phyloP scores from a whole-genome alignment of 2,329 filamentous ascomycete species.

The Penicillium sp. region DNA sequence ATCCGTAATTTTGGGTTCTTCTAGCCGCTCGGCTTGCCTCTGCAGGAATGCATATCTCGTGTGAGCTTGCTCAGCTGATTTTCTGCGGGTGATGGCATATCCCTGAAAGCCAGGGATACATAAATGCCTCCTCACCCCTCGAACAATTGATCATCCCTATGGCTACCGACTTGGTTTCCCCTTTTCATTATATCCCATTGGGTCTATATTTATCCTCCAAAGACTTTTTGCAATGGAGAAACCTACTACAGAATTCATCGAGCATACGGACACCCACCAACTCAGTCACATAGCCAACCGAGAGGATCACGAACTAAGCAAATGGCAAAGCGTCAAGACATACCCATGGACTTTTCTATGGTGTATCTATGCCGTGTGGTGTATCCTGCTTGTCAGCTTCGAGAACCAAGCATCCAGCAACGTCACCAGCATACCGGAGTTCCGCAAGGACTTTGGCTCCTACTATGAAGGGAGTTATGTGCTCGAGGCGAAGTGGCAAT shows the following conservation, averaged over 20 bases:
- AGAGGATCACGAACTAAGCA: conserved; percentile 11
- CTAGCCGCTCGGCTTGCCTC: background rate
- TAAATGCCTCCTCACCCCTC: background rate
- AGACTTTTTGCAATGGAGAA: conserved; percentile 3
- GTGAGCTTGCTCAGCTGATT: background rate
- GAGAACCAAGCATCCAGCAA: conserved; percentile 17
- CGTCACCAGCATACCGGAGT: conserved; percentile 47
- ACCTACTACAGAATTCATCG: conserved; percentile 9
- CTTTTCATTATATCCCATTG: background rate
- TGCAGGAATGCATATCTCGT: background rate
- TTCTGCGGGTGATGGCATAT: background rate
- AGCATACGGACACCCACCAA: conserved; percentile 8
- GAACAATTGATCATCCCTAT: background rate
- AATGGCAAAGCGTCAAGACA: conserved; percentile 12
- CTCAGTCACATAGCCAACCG: conserved; percentile 12
- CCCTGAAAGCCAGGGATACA: background rate
- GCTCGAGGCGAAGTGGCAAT: conserved; percentile 47
- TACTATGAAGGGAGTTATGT: conserved; percentile 40
- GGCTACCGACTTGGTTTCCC: background rate
- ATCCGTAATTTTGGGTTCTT: background rate
- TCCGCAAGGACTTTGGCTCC: conserved; percentile 48
- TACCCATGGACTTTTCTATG: conserved; percentile 16
- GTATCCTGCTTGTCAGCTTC: conserved; percentile 15
- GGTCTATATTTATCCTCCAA: background rate
- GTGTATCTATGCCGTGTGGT: conserved; percentile 17